These are phyloP conservation scores for Schwanniomyces polymorphus DNA, from an alignment of 805 yeast species.

Conservation along the genomic window DNA sequence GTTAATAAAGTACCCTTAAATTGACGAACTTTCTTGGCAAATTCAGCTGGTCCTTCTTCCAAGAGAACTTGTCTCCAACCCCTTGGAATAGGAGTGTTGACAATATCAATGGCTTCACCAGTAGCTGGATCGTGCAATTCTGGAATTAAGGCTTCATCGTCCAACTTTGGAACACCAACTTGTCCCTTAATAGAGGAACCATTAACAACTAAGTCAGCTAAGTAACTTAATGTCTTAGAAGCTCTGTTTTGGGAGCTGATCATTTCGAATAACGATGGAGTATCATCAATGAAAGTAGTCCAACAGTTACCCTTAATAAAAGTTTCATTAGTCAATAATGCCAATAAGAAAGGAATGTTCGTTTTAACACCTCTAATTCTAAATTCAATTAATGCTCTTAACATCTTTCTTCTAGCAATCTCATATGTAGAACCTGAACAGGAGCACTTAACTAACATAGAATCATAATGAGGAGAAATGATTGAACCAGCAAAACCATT, in stretches of 20 bases:
- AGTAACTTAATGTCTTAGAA: conserved; percentile 83
- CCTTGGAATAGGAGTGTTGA: conserved; percentile 48
- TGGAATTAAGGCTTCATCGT: conserved; percentile 76
- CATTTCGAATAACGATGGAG: conserved; percentile 94
- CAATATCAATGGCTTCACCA: conserved; percentile 63
- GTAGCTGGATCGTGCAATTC: conserved; percentile 57
- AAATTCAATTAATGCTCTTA: conserved; percentile 94
- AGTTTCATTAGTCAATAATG: conserved; percentile 85
- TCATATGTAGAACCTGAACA: conserved; percentile 97
- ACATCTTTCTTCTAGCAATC: conserved; percentile 96
- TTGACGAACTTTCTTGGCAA: conserved; percentile 83
- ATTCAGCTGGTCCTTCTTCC: conserved; percentile 83
- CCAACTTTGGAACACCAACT: conserved; percentile 84
- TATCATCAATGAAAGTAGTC: conserved; percentile 98
- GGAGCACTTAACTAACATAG: conserved; percentile 96
- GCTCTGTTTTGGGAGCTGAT: conserved; percentile 96
- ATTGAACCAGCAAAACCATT: conserved; percentile 97
- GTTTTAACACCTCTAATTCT: conserved; percentile 99
- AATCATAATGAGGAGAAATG: conserved; percentile 95
- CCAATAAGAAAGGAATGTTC: conserved; percentile 92
- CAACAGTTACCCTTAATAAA: conserved; percentile 87
- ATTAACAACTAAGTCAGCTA: conserved; percentile 92
- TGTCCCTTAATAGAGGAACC: conserved; percentile 97
- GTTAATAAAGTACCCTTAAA: conserved; percentile 87
- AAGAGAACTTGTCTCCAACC: conserved; percentile 94